phyloP scores from a whole-genome alignment of 2,329 filamentous ascomycete species.

The Myrmaecium sp. region DNA sequence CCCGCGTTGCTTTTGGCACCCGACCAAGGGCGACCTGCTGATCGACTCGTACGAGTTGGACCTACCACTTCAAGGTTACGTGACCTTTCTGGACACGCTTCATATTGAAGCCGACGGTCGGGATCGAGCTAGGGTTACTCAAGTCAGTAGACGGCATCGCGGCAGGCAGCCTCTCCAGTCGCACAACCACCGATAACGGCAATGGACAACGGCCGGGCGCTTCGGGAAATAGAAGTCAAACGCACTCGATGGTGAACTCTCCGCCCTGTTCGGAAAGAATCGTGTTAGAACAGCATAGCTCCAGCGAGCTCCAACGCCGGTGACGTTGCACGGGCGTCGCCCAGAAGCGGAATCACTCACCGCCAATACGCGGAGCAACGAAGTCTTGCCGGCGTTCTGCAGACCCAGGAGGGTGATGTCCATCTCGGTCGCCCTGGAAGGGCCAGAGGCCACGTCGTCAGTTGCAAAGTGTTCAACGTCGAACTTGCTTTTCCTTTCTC shows the following conservation, averaged over 20 bases:
- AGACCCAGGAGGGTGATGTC: constrained; percentile 98
- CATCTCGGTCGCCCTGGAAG: constrained; percentile 86
- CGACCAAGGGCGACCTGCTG: constrained; percentile 4
- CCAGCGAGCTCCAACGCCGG: constrained; percentile 9
- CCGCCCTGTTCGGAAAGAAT: constrained; percentile 52
- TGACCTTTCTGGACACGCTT: constrained; percentile 95
- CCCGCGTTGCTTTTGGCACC: constrained; percentile 1
- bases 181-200: constrained; percentile 1
- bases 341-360: constrained; percentile 43
- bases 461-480: constrained; percentile 4
- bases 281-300: constrained; percentile 10
- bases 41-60: constrained; percentile 12
- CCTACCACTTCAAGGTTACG: constrained; percentile 87
- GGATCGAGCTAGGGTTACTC: constrained; percentile 58
- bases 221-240: constrained; percentile 14
- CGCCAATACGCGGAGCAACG: constrained; percentile 78
- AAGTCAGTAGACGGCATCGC: constrained; percentile 4
- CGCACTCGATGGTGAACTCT: constrained; percentile 98
- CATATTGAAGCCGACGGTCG: constrained; percentile 98
- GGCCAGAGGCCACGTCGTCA: constrained; percentile 10
- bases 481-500: constrained; percentile 9
- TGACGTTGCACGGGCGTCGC: constrained; percentile 13
- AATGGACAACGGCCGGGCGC: background rate
- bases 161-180: background rate
- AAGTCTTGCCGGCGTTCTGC: constrained; percentile 97